Evolutionary conservation across 2,329 filamentous ascomycete genomes (phyloP), one percentile per base, ranked within the genome.

Genomic region (Capronia americana): DNA sequence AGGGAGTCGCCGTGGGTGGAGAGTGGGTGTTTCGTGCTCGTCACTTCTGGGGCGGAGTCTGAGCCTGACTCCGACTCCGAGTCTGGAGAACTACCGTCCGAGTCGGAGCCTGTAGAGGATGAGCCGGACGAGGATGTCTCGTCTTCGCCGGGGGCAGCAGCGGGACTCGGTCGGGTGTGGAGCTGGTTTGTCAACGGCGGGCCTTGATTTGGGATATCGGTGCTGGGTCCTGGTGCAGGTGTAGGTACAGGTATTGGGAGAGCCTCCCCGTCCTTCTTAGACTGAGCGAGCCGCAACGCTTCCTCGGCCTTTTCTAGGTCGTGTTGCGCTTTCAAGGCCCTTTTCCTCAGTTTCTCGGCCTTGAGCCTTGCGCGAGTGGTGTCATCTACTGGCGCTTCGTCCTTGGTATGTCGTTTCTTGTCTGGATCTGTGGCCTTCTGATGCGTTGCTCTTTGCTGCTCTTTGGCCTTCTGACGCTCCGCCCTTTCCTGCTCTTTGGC

Each of bases 281-380:
- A 55, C 50, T 61, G 53, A 38, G 61, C 64, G 30, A 63, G 14
- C 24, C 63, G 55, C 23, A 69, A 59, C 41, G 67, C 67, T 61
- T 67, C 61, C 24, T 72, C 64, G 6, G 68, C 69, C 28, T 59
- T 68, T n/a, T 59, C 63, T 28, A 71, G 44, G 28, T 61, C 44
- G 28, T 62, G 79, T 66, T 83, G 79, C 6, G 81, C 81, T 70
- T 80, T 79, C 48, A 78, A 79, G 53, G 80, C 76, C 48, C 77
- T 80, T 65, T 75, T 76, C 30, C 75, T 75, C 34, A 80, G 73
- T 64, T 77, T 81, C 54, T 81, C 80, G 4, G 79, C 78, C 34
- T 69, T 66, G n/a, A 61, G 53, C 57, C 64, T 63, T 8, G 64
- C 57, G 20, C 58, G 51, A 32, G 61, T 41, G 23, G 69, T 54